phyloP scores from a whole-genome alignment of 2,329 filamentous ascomycete species.

The Venturia oleaginea region DNA sequence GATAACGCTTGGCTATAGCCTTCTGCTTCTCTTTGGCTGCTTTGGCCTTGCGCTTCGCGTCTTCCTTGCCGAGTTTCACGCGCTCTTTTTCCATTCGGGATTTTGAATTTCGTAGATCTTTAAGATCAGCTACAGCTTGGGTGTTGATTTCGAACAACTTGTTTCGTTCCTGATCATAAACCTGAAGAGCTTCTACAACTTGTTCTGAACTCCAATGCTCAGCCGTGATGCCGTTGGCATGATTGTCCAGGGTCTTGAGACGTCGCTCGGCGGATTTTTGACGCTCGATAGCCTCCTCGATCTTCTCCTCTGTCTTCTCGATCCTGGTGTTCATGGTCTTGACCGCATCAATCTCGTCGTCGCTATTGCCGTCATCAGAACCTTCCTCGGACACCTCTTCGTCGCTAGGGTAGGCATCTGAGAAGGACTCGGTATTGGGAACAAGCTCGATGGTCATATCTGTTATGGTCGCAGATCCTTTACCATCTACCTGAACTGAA shows the following conservation, averaged over 20 bases:
- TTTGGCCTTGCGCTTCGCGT: conserved; percentile 21
- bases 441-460: conserved; percentile 54
- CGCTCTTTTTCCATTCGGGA: conserved; percentile 21
- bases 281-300: conserved; percentile 20
- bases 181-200: conserved; percentile 26
- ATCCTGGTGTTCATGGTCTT: conserved; percentile 21
- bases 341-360: conserved; percentile 39
- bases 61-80: conserved; percentile 20
- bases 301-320: conserved; percentile 15
- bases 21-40: conserved; percentile 22
- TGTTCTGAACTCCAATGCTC: conserved; percentile 22
- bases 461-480: conserved; percentile 47
- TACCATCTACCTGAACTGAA: conserved; percentile 52
- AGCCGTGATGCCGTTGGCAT: conserved; percentile 23
- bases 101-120: conserved; percentile 22
- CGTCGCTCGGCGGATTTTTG: conserved; percentile 18
- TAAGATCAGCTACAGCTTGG: conserved; percentile 20
- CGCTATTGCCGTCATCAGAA: conserved; percentile 29
- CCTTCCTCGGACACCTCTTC: conserved; percentile 30
- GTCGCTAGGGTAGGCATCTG: conserved; percentile 44
- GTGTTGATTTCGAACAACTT: conserved; percentile 21
- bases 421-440: conserved; percentile 45
- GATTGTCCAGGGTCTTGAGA: conserved; percentile 27
- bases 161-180: conserved; percentile 26
- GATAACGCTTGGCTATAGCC: conserved; percentile 17